Evolutionary conservation across 768 basidiomycete genomes (phyloP).

Genomic region (Leucogyrophana mollusca): DNA sequence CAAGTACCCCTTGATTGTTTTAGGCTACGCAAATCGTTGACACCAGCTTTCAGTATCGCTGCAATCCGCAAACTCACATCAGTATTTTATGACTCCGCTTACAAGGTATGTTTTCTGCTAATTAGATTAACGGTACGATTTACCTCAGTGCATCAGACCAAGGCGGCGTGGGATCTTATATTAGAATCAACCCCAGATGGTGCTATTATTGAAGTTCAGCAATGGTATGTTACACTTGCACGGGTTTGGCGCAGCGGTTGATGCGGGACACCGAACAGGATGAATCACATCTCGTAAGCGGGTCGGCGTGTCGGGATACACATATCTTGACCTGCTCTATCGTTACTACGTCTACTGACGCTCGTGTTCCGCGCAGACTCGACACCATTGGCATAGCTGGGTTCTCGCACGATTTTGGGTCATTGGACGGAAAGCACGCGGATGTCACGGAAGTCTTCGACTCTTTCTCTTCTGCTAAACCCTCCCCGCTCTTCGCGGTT

Average conservation of each 20-base stretch:
- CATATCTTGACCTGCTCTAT: neutral
- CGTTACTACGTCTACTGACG: neutral
- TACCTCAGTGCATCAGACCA: constrained; percentile 15
- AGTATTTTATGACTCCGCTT: constrained; percentile 50
- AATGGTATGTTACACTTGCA: constrained; percentile 27
- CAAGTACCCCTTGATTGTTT: too few species aligned
- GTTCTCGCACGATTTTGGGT: constrained; percentile 44
- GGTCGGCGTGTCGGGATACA: neutral
- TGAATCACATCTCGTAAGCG: constrained; percentile 45
- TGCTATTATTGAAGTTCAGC: constrained; percentile 45
- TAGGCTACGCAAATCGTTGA: constrained; percentile 49
- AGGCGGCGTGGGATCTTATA: constrained; percentile 29
- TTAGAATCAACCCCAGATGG: constrained; percentile 19
- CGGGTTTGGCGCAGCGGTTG: neutral
- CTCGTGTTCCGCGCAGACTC: too few species aligned
- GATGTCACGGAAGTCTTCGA: constrained; percentile 26
- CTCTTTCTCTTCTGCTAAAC: constrained; percentile 15
- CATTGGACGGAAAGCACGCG: constrained; percentile 35
- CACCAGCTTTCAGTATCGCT: constrained; percentile 52
- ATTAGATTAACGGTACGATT: neutral
- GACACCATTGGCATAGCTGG: constrained; percentile 46
- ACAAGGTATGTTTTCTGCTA: constrained; percentile 36
- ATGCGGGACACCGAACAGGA: constrained; percentile 22
- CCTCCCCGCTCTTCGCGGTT: constrained; percentile 3
- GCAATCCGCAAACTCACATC: constrained; percentile 44